These are phyloP conservation scores for Grosmannia huntii DNA, from an alignment of 2,329 filamentous ascomycete species.

Conservation along the genomic window DNA sequence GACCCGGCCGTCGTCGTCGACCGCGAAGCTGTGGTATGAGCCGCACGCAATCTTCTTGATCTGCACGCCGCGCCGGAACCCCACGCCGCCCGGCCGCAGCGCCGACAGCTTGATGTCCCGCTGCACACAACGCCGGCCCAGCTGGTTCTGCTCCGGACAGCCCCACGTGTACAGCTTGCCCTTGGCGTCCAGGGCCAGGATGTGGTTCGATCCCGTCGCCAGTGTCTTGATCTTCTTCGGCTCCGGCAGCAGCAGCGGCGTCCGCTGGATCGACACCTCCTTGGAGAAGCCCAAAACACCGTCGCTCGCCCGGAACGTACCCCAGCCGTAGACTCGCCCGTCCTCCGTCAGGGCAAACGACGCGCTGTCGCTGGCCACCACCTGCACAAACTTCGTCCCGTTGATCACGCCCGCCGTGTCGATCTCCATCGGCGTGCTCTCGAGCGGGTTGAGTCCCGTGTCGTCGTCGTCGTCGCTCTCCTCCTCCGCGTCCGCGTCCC, in stretches of 20 bases:
- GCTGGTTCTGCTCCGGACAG: constrained; percentile 53
- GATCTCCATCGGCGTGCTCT: constrained; percentile 48
- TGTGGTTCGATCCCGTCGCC: constrained; percentile 56
- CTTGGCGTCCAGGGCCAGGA: constrained; percentile 53
- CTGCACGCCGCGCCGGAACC: constrained; percentile 38
- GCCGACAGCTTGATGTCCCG: constrained; percentile 28
- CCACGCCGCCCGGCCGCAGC: constrained; percentile 20
- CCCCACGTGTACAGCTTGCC: constrained; percentile 60
- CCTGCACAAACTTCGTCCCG: constrained; percentile 33
- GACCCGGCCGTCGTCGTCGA: constrained; percentile 56
- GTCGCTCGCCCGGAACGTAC: constrained; percentile 55
- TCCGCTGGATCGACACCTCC: constrained; percentile 26
- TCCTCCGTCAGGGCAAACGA: constrained; percentile 65
- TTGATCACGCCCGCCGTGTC: constrained; percentile 27
- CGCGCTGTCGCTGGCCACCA: constrained; percentile 61
- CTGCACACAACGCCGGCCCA: constrained; percentile 48
- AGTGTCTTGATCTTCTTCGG: constrained; percentile 54
- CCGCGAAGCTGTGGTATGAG: constrained; percentile 71
- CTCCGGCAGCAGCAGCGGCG: constrained; percentile 42
- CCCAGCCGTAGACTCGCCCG: constrained; percentile 71
- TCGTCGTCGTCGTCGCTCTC: constrained; percentile 21
- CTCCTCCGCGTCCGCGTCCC: constrained; percentile 38
- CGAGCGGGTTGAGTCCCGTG: constrained; percentile 45
- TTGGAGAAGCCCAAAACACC: constrained; percentile 30
- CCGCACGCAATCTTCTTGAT: constrained; percentile 54